phyloP scores from a whole-genome alignment of 768 basidiomycete species.

The Suillus paluster region DNA sequence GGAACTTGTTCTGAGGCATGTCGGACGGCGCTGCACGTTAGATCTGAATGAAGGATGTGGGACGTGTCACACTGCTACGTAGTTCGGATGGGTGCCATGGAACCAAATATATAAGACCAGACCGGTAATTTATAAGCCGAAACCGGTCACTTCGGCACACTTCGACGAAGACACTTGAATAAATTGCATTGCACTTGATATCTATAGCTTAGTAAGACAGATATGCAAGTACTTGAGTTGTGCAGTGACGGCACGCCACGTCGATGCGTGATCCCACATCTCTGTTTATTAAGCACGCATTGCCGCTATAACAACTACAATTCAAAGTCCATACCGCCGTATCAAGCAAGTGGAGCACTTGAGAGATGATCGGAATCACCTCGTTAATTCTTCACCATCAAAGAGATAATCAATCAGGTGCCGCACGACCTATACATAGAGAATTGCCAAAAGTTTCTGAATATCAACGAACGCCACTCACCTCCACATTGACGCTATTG shows the following conservation, averaged over 20 bases:
- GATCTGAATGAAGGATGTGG: not conserved
- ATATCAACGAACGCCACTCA: conserved; percentile 29
- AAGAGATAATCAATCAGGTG: conserved; percentile 65
- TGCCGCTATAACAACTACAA: too few relatives aligned
- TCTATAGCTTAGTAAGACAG: too few relatives aligned
- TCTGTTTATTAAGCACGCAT: too few relatives aligned
- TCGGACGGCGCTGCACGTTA: not conserved
- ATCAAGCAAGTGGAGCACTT: not conserved
- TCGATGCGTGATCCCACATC: too few relatives aligned
- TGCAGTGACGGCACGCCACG: too few relatives aligned
- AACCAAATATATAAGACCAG: not conserved
- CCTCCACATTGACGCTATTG: conserved; percentile 81
- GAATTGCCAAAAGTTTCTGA: not conserved
- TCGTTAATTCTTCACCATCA: conserved; percentile 22
- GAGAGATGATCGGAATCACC: not conserved
- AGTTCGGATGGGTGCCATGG: not conserved
- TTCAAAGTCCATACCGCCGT: too few relatives aligned
- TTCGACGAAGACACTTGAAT: not conserved
- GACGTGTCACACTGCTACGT: not conserved
- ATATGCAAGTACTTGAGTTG: too few relatives aligned
- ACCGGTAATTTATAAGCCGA: conserved; percentile 1
- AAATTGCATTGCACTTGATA: not conserved
- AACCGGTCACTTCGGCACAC: not conserved
- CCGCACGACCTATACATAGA: conserved; percentile 48
- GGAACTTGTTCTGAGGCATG: conserved; percentile 14